phyloP scores from a whole-genome alignment of 352 stramenopile species.

The Globisporangium splendens region DNA sequence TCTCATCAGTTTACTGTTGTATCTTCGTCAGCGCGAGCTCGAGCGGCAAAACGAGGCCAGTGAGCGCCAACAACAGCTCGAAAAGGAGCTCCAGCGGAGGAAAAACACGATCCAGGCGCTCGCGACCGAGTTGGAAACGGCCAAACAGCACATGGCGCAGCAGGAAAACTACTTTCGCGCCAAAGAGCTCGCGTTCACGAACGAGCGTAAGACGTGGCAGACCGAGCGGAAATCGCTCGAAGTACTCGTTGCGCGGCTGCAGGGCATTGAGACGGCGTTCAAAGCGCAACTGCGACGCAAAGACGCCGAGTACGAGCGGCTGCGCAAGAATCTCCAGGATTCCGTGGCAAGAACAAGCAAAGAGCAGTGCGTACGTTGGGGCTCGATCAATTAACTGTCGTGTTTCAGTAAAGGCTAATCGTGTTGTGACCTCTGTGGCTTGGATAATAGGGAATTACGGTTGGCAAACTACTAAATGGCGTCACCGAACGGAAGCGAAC shows the following conservation, averaged over 20 bases:
- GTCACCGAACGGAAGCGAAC: constrained; percentile 29
- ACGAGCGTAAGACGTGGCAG: constrained; percentile 48
- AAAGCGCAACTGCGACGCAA: constrained; percentile 73
- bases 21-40: constrained; percentile 49
- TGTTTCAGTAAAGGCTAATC: neutral
- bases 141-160: constrained; percentile 45
- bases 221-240: constrained; percentile 68
- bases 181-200: constrained; percentile 46
- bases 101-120: constrained; percentile 42
- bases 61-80: constrained; percentile 32
- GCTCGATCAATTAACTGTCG: neutral
- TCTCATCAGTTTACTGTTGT: constrained; percentile 66
- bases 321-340: constrained; percentile 72
- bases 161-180: constrained; percentile 63
- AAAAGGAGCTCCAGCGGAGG: constrained; percentile 59
- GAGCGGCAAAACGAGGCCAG: constrained; percentile 44
- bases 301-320: constrained; percentile 69
- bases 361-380: constrained; percentile 40
- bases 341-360: constrained; percentile 41
- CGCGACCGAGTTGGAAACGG: constrained; percentile 38
- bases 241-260: constrained; percentile 41
- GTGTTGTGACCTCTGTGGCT: neutral
- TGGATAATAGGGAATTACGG: constrained; percentile 33
- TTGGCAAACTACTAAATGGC: constrained; percentile 44
- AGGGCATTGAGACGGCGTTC: constrained; percentile 70